Evolutionary conservation across 2,329 filamentous ascomycete genomes (phyloP).

Genomic region (Leptoxyphium fumago): DNA sequence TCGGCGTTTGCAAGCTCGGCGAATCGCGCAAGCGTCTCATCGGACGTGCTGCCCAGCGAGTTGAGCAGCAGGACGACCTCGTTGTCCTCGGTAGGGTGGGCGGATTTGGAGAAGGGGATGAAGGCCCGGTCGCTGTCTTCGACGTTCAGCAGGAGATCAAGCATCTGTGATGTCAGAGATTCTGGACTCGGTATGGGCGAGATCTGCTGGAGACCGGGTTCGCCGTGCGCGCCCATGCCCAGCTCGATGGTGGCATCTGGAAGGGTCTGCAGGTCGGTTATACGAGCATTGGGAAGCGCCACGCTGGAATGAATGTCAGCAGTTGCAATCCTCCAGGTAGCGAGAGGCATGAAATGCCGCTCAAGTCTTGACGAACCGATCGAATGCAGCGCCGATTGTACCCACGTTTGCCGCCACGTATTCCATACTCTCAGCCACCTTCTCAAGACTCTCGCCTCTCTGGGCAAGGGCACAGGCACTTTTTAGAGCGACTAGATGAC

Average conservation of each 20-base stretch:
- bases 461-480: constrained; percentile 41
- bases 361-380: constrained; percentile 12
- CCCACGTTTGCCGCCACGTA: constrained; percentile 23
- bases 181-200: constrained; percentile 27
- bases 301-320: constrained; percentile 11
- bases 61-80: constrained; percentile 23
- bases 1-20: constrained; percentile 20
- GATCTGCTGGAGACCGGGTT: constrained; percentile 45
- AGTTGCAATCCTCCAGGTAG: constrained; percentile 2
- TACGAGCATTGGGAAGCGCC: constrained; percentile 32
- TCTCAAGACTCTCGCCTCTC: constrained; percentile 16
- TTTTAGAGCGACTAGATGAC: constrained; percentile 46
- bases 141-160: constrained; percentile 20
- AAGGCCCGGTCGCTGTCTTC: constrained; percentile 21
- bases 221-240: constrained; percentile 54
- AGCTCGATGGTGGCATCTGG: constrained; percentile 41
- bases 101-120: constrained; percentile 20
- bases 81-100: constrained; percentile 15
- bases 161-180: constrained; percentile 20
- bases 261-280: constrained; percentile 46
- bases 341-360: not conserved
- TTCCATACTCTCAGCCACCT: constrained; percentile 23
- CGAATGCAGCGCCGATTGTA: constrained; percentile 22
- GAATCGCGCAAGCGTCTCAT: constrained; percentile 22
- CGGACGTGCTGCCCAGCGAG: constrained; percentile 22